Conservation (phyloP, 208 protist genomes). For the Porcisia deanei region DNA sequence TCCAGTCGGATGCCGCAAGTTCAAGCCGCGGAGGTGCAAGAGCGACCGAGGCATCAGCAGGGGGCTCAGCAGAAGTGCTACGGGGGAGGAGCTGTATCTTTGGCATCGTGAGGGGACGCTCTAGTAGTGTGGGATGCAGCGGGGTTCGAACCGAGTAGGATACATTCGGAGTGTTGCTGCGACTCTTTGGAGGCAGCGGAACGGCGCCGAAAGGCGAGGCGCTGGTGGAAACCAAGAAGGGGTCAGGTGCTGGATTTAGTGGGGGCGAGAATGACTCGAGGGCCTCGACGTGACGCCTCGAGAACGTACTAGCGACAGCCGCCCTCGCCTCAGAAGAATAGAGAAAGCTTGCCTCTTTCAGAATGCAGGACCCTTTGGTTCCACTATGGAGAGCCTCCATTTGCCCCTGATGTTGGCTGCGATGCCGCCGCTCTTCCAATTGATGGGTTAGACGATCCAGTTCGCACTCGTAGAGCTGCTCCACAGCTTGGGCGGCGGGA, state of each 20-base stretch:
- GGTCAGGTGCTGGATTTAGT: neutral
- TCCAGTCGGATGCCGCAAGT: neutral
- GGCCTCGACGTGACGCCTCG: neutral
- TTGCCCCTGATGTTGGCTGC: neutral
- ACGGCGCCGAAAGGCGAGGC: neutral
- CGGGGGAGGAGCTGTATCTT: neutral
- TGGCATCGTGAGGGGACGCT: neutral
- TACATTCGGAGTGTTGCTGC: neutral
- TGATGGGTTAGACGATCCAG: conserved; percentile 16
- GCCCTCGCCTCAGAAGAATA: neutral
- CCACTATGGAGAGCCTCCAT: neutral
- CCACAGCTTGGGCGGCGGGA: conserved; percentile 12
- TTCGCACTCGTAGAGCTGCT: conserved; percentile 26
- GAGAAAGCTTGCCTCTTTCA: neutral
- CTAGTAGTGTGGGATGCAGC: neutral
- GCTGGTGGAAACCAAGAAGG: neutral
- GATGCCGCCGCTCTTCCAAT: conserved; percentile 15
- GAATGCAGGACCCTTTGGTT: neutral
- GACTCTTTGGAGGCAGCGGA: neutral
- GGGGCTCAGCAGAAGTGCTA: neutral
- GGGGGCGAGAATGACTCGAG: neutral
- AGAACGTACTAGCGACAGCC: neutral
- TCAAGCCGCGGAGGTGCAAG: neutral
- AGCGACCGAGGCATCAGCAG: neutral
- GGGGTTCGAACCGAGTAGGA: neutral